Conservation (phyloP, 2,329 filamentous ascomycete species). For the Colletotrichum tanaceti region DNA sequence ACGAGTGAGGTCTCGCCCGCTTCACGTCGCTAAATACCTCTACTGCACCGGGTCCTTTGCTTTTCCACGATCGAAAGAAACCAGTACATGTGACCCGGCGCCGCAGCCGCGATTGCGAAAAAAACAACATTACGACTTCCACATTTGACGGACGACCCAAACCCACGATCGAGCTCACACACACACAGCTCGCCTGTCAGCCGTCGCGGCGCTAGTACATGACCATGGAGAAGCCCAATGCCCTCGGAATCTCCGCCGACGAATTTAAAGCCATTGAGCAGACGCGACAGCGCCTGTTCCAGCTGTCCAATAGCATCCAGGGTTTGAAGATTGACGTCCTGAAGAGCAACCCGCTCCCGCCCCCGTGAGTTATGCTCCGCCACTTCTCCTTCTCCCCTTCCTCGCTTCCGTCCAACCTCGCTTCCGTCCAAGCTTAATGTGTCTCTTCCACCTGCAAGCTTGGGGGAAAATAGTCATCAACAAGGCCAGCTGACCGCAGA, state of each 20-base stretch:
- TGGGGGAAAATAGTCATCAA: not conserved
- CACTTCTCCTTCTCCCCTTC: not conserved
- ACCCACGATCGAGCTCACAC: not conserved
- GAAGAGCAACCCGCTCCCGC: conserved; percentile 73
- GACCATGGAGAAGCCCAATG: conserved; percentile 34
- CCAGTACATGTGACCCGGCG: too few relatives aligned
- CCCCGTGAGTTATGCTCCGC: conserved; percentile 62
- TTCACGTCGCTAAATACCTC: not conserved
- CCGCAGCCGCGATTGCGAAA: not conserved
- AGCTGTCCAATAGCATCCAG: conserved; percentile 75
- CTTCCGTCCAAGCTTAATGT: not conserved
- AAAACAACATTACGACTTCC: too few relatives aligned
- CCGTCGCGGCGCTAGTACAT: not conserved
- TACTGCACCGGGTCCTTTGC: too few relatives aligned
- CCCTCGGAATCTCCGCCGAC: conserved; percentile 64
- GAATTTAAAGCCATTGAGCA: conserved; percentile 78
- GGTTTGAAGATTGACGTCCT: conserved; percentile 72
- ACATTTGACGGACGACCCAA: not conserved
- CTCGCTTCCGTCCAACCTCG: not conserved
- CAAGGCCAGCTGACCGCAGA: not conserved
- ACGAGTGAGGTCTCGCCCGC: not conserved
- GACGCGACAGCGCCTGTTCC: conserved; percentile 74
- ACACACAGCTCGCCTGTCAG: not conserved
- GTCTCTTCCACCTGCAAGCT: not conserved
- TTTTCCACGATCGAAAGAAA: not conserved